Evolutionary conservation across 768 basidiomycete genomes (phyloP), one percentile per base, ranked within the genome.

Genomic region (Mycena venus): DNA sequence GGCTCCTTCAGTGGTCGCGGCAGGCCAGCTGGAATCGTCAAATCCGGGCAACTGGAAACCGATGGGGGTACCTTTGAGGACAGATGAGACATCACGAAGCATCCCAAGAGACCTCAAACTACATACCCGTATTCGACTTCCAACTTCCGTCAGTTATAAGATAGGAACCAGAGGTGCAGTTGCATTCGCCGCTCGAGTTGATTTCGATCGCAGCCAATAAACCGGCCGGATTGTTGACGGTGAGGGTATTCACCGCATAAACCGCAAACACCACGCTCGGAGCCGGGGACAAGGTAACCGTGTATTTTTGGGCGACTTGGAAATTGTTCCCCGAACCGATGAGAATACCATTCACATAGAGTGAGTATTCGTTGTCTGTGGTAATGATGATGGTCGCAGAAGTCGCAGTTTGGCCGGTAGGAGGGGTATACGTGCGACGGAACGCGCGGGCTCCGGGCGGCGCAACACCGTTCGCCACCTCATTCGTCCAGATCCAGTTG

Each of bases 401-500:
- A 10, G 74, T 73, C 1, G 79, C 76, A 12, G 74, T 64, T 70
- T 79, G 72, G 11, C 80, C 80, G 19, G 62, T 55, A 15, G 82
- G 80, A 21, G 80, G 71, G 25, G 70, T 71, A 31, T 82, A 72
- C 3, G 74, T 80, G 44, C 79, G 82, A 32, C 80, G 78, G 80
- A 84, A 84, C 17, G 82, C 79, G 44, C 82, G 80, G 8, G 76
- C 36, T 2, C 83, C 82, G 2, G 76, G 55, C 1, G 82, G 82
- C 10, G 66, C 72, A 19, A 42, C 67, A n/a, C 78, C 79, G 11
- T 67, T 68, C 44, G 36, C 68, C 47, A 81, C 69, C 38, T 84
- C 82, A 63, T 78, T 80, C 32, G 83, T 82, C 83, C 82, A 84
- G 25, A 84, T 82, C 82, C 82, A 84, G 14, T 65, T 53, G 8